phyloP scores from a whole-genome alignment of 352 stramenopile species.

The Pythium oligandrum region DNA sequence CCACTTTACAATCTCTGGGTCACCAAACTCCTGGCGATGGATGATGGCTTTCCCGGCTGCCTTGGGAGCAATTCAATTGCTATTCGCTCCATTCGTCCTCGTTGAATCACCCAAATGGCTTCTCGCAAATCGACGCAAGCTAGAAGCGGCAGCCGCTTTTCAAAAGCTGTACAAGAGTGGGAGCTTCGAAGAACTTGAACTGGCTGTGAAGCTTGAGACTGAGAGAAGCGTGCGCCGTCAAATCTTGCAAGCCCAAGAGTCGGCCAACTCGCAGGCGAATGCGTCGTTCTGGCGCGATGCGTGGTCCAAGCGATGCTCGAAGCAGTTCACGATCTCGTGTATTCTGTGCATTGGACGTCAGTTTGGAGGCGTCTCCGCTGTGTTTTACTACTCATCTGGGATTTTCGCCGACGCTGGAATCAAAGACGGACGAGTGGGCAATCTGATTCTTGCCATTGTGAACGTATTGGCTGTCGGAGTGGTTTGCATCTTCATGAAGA shows the following conservation, averaged over 20 bases:
- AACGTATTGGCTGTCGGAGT: conserved; percentile 24
- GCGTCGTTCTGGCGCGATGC: conserved; percentile 23
- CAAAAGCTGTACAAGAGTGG: conserved; percentile 26
- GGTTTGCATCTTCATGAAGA: conserved; percentile 25
- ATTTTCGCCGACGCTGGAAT: conserved; percentile 36
- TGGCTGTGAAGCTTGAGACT: conserved; percentile 19
- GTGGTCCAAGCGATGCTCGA: conserved; percentile 23
- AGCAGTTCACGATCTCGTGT: conserved; percentile 30
- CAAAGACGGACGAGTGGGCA: conserved; percentile 28
- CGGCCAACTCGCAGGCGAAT: conserved; percentile 7
- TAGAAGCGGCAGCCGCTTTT: conserved; percentile 24
- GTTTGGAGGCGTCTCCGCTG: conserved; percentile 29
- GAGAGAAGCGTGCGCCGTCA: conserved; percentile 23
- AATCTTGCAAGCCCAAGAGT: conserved; percentile 12
- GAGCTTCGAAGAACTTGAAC: conserved; percentile 29
- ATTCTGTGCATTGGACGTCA: conserved; percentile 31
- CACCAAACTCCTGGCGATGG: conserved; percentile 28
- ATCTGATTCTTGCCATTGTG: conserved; percentile 23
- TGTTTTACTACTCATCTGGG: conserved; percentile 42
- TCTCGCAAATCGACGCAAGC: conserved; percentile 15
- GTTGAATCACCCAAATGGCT: conserved; percentile 36
- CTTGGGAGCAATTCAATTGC: conserved; percentile 27
- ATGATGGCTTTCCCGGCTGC: conserved; percentile 34
- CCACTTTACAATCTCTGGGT: conserved; percentile 31
- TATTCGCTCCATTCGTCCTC: conserved; percentile 18